Base-by-base conservation (phyloP, 768 basidiomycete species). In the Lenzites betulinus region DNA sequence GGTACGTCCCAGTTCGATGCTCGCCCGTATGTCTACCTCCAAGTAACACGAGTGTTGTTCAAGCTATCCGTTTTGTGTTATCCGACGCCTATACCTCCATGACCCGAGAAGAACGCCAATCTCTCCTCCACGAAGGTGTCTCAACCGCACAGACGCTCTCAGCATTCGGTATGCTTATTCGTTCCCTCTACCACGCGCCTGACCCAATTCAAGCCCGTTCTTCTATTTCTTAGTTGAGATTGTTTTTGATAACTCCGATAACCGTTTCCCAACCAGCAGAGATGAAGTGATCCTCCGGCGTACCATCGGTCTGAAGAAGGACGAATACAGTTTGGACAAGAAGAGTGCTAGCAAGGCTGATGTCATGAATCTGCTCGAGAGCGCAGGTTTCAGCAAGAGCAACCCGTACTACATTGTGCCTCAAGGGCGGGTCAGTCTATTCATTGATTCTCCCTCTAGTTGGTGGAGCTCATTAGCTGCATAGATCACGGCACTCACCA, bases 401-500 rank as follows among this genome's bases (percentile, higher is more conserved):
- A 99, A 98, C 70, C 97, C 97, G 0, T 99, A 98, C 73, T 99
- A 98, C 69, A 99, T 99, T 65, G 96, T 98, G 0, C 97, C 97
- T 2, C 97, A 99, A 79, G 97, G 97, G 53, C 80, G 96, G 51
- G 95, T 97, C 67, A 74, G 88, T 46, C 13, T 23, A 15, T 25
- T 46, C 20, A 13, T 13, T 20, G 25, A 57, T 22, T 9, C 25
- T 15, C 38, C 12, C 30, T 23, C 9, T 15, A 33, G 3, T 43
- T 4, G 30, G 30, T 33, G 30, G 30, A 28, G 11, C 35, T 22
- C 11, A 36, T 7, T 1, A 4, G 9, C 13, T 7, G 22, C 3
- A 0, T 50, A 97, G 92, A 98, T 99, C 63, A 98, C 96, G 0
- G 88, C 92, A 22, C 79, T 99, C 13, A 99, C 96, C 8, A 99